phyloP scores from a whole-genome alignment of 257 asterid species.

The Solanum microdontum region DNA sequence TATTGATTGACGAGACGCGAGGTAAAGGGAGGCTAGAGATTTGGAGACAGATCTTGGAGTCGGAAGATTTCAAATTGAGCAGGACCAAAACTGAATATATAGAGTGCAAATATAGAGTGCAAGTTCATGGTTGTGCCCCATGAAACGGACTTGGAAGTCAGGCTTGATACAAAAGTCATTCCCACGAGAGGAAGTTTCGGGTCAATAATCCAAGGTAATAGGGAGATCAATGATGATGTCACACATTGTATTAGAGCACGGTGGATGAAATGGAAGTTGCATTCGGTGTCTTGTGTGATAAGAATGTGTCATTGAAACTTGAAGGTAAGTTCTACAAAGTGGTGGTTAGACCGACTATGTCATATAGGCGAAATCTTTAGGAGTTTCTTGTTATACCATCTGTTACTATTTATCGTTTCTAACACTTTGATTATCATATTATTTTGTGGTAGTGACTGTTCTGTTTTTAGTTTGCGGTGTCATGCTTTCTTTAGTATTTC shows the following conservation, averaged over 20 bases:
- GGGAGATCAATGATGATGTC: neutral
- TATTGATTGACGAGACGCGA: neutral
- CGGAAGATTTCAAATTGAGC: neutral
- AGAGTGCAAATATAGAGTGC: neutral
- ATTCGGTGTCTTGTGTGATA: neutral
- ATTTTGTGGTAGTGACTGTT: too few relatives aligned
- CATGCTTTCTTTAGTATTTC: neutral
- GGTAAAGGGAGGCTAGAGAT: neutral
- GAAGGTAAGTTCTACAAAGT: neutral
- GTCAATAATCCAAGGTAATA: neutral
- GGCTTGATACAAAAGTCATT: neutral
- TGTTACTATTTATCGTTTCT: neutral
- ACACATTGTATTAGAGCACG: neutral
- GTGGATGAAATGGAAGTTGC: neutral
- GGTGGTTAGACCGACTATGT: neutral
- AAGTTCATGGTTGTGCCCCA: neutral
- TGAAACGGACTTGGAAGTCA: neutral
- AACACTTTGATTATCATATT: too few relatives aligned
- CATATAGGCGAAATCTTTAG: neutral
- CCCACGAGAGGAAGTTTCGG: neutral
- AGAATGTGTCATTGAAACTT: neutral
- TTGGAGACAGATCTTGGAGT: neutral
- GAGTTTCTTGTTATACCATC: neutral
- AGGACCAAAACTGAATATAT: neutral
- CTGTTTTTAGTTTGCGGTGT: neutral